Percentiles rank a stretch among this genome's conserved stretches.
phyloP scores from a whole-genome alignment of 2,329 filamentous ascomycete species.

The Colletotrichum phormii region DNA sequence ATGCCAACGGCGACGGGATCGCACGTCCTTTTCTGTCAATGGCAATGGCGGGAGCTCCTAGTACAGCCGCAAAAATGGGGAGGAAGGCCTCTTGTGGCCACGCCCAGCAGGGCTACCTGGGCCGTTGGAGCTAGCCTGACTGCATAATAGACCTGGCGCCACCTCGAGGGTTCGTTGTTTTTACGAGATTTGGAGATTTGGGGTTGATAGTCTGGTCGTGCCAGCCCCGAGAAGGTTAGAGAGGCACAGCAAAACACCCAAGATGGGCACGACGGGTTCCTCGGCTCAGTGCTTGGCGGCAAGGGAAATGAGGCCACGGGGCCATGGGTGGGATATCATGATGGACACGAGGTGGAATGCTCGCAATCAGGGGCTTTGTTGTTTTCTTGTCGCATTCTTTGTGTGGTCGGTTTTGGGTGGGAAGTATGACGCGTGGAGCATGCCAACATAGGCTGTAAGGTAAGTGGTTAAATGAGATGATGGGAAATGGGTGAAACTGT shows the following conservation, averaged over 20 bases:
- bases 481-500: neutral
- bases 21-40: slow-evolving; percentile 15
- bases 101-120: slow-evolving; percentile 10
- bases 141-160: slow-evolving; percentile 5
- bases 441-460: neutral
- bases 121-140: neutral
- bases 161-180: neutral
- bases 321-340: neutral
- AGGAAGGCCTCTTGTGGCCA: neutral
- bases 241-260: neutral
- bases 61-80: slow-evolving; percentile 22
- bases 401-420: neutral
- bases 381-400: neutral
- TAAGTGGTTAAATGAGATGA: neutral
- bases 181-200: slow-evolving; percentile 6
- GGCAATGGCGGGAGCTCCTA: neutral
- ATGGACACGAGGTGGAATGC: neutral
- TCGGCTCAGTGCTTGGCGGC: neutral
- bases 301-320: neutral
- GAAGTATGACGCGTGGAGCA: neutral
- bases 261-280: neutral
- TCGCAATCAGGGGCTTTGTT: neutral
- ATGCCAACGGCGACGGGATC: neutral
- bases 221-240: slow-evolving; percentile 23
- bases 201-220: neutral